Conservation (phyloP, 495 filamentous ascomycete species). For the Choiromyces venosus region DNA sequence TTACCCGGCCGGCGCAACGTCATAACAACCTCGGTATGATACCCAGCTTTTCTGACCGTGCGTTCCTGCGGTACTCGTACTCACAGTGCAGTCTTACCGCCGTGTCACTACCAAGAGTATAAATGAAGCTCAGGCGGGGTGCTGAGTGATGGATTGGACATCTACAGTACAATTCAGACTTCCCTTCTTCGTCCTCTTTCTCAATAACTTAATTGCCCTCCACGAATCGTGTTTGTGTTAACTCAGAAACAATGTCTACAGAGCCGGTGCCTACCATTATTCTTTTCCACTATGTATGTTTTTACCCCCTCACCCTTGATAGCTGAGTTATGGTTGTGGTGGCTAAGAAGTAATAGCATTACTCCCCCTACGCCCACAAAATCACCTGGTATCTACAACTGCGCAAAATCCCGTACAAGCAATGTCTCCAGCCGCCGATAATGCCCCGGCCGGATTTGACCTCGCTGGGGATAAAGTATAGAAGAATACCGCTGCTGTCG, state of each 20-base stretch:
- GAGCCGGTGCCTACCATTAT: constrained; percentile 20
- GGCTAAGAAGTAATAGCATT: constrained; percentile 9
- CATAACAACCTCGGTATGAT: background rate
- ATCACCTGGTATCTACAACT: constrained; percentile 58
- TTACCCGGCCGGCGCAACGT: background rate
- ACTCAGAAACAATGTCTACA: background rate
- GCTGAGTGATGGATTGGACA: background rate
- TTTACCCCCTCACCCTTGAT: background rate
- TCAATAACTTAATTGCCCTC: too few species aligned
- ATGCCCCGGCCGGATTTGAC: constrained; percentile 57
- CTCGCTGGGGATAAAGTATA: constrained; percentile 55
- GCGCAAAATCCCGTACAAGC: constrained; percentile 52
- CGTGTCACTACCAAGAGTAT: background rate
- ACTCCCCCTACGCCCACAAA: constrained; percentile 56
- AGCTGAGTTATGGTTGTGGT: background rate
- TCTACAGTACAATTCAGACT: background rate
- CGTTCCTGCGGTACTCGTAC: background rate
- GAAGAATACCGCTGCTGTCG: constrained; percentile 60
- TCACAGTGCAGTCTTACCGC: background rate
- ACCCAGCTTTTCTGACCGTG: background rate
- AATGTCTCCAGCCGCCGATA: constrained; percentile 52
- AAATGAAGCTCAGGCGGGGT: background rate
- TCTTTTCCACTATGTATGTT: constrained; percentile 28
- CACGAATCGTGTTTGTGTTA: background rate
- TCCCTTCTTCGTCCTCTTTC: background rate